phyloP scores from a whole-genome alignment of 2,329 filamentous ascomycete genomes.

The Verticillium tricorpus region DNA sequence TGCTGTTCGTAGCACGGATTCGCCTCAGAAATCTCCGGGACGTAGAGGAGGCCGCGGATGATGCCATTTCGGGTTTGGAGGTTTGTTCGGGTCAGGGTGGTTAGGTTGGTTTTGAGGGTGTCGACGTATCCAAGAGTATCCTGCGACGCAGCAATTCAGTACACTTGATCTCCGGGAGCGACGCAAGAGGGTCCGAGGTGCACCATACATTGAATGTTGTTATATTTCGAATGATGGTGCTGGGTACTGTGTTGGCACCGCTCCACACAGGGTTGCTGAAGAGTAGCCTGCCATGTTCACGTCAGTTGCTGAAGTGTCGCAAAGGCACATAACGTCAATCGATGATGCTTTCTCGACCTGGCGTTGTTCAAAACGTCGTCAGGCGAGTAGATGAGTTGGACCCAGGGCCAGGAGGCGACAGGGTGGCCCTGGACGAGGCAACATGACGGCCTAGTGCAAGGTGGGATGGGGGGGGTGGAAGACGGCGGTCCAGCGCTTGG shows the following conservation, averaged over 20 bases:
- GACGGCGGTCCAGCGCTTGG: not conserved
- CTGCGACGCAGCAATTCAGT: not conserved
- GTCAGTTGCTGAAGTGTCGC: not conserved
- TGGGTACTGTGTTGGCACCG: conserved; percentile 43
- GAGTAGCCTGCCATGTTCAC: conserved; percentile 39
- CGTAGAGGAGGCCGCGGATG: conserved; percentile 78
- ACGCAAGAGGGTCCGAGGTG: not conserved
- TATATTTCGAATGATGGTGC: conserved; percentile 52
- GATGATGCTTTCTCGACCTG: not conserved
- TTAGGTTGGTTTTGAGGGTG: conserved; percentile 55
- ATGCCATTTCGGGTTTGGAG: conserved; percentile 53
- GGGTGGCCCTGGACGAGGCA: too few species aligned
- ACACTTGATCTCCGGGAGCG: conserved; percentile 18
- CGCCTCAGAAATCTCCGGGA: conserved; percentile 60
- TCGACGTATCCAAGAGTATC: conserved; percentile 45
- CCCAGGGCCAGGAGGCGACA: too few species aligned
- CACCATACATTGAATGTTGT: conserved; percentile 49
- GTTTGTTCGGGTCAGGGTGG: conserved; percentile 69
- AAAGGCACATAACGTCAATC: not conserved
- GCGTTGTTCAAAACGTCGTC: too few species aligned
- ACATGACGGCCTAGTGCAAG: too few species aligned
- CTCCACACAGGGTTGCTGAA: conserved; percentile 56
- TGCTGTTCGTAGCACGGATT: conserved; percentile 62
- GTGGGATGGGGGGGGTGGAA: too few species aligned
- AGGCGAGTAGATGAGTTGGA: too few species aligned